Evolutionary conservation across 306 rosid genomes (phyloP), one percentile per base, ranked within the genome.

Genomic region (Glycine soja): DNA sequence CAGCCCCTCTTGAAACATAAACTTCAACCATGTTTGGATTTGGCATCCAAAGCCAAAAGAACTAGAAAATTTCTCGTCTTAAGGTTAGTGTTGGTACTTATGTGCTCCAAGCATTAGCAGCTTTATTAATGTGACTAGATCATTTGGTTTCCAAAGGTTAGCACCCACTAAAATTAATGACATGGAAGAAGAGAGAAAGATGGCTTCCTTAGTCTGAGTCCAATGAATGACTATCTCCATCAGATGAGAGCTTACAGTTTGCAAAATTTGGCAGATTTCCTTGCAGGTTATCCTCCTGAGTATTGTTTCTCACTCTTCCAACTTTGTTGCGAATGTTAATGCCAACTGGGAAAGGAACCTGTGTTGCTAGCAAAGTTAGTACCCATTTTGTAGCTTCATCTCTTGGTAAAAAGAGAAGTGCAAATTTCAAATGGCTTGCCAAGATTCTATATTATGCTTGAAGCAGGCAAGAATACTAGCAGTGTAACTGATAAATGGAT

Each of bases 301-400:
- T 24, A 15, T 59, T 50, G 84, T 46, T 73, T 79, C 77, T 67
- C 58, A 11, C 52, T 52, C 78, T 91, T 86, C 88, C 89, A 15
- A 75, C 78, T 73, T 89, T 89, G 53, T 90, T 81, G 53, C 95
- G 83, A 78, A 86, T 38, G 51, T 79, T 84, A 38, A 77, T 73
- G 18, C 91, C 90, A 58, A 90, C 80, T n/a, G 97, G 97, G 62
- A 91, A 91, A 62, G 97, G 93, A 65, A 88, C 90, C 97, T 91
- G 80, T 69, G 69, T 76, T 63, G n/a, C 68, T 24, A 57, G 45
- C 74, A 85, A 70, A 75, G 82, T 85, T 80, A 85, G 85, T 47
- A 74, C 9, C 5, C 8, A 73, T 54, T 73, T 2, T 80, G 43
- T 11, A 38, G 58, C 43, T 72, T 83, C 13, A 32, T 50, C 32